Evolutionary conservation across 768 basidiomycete species (phyloP).

Genomic region (Dacryopinax primogenitus): DNA sequence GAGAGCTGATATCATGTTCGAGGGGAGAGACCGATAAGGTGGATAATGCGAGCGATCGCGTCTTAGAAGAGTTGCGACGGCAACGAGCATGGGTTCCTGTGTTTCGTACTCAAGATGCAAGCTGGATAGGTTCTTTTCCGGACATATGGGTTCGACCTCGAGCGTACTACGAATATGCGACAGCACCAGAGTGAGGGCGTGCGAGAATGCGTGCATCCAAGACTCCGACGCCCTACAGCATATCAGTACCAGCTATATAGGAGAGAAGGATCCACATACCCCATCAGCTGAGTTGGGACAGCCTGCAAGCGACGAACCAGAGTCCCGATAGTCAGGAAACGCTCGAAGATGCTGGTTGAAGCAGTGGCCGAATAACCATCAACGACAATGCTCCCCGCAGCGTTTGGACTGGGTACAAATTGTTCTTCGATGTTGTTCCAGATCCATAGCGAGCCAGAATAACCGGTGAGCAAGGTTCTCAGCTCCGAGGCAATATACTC

Average conservation of each 20-base stretch:
- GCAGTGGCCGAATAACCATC: slow-evolving; percentile 46
- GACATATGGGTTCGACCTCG: slow-evolving; percentile 19
- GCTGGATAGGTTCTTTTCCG: slow-evolving; percentile 11
- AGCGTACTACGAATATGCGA: slow-evolving; percentile 39
- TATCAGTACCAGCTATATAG: background rate
- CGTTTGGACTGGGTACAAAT: slow-evolving; percentile 39
- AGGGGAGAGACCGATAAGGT: slow-evolving; percentile 28
- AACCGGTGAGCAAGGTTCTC: slow-evolving; percentile 37
- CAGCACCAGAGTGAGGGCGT: slow-evolving; percentile 47
- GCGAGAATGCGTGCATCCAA: slow-evolving; percentile 47
- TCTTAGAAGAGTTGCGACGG: slow-evolving; percentile 37
- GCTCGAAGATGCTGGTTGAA: slow-evolving; percentile 38
- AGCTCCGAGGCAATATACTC: background rate
- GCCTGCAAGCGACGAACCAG: slow-evolving; percentile 53
- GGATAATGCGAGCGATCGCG: slow-evolving; percentile 23
- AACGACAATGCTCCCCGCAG: slow-evolving; percentile 31
- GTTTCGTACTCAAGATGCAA: slow-evolving; percentile 40
- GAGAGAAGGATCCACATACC: background rate
- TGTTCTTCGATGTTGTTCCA: slow-evolving; percentile 48
- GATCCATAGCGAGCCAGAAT: slow-evolving; percentile 49
- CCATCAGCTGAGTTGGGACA: background rate
- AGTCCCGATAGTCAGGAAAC: slow-evolving; percentile 58
- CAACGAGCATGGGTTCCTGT: slow-evolving; percentile 38
- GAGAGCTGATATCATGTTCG: slow-evolving; percentile 25
- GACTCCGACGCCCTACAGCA: background rate